phyloP scores from a whole-genome alignment of 257 asterid species.

The Striga asiatica region DNA sequence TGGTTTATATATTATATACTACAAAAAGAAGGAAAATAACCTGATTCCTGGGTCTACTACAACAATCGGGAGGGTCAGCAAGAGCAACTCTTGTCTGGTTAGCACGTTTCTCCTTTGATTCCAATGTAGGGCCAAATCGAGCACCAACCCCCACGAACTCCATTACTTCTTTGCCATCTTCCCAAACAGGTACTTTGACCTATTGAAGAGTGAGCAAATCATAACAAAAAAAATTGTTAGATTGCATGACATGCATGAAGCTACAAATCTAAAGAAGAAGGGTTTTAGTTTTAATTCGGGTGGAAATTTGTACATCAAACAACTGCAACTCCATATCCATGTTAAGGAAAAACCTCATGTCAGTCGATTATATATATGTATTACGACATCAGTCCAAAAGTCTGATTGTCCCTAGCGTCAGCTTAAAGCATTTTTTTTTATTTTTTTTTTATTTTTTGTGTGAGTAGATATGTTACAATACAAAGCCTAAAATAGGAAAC shows the following conservation, averaged over 20 bases:
- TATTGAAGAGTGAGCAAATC: constrained; percentile 19
- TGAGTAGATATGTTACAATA: no score
- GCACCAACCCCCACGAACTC: constrained; percentile 98
- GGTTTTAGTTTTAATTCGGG: no score
- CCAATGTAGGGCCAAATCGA: constrained; percentile 85
- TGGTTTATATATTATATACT: background rate
- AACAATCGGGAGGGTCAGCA: constrained; percentile 92
- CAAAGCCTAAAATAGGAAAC: no score
- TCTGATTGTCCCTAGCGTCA: no score
- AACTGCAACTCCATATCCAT: no score
- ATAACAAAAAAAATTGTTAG: background rate
- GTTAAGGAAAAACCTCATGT: no score
- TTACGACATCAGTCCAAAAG: no score
- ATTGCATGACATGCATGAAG: background rate
- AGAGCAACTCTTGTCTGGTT: constrained; percentile 60
- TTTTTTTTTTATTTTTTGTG: no score
- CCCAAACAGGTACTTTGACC: constrained; percentile 93
- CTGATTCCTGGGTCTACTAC: constrained; percentile 68
- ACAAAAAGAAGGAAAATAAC: constrained; percentile 25
- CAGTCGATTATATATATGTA: no score
- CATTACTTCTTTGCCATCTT: constrained; percentile 53
- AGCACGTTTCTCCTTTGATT: constrained; percentile 94
- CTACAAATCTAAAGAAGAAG: no score
- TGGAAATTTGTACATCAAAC: no score
- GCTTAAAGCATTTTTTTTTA: no score